Conservation (phyloP, 2,329 filamentous ascomycete genomes). For the Aspergillus tanneri region DNA sequence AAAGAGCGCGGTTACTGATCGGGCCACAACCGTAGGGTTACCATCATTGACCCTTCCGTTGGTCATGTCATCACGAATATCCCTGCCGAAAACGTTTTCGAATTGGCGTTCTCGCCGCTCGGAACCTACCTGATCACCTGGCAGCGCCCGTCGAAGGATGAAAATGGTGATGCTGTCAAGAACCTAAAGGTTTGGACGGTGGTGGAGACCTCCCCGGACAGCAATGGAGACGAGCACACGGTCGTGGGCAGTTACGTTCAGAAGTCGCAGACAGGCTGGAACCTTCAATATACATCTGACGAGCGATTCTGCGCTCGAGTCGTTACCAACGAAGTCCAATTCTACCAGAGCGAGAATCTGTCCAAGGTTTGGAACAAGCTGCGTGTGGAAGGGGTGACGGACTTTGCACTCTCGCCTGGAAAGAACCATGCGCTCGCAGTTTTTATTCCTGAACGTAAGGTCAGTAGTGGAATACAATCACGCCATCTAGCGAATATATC, state of each 20-base stretch:
- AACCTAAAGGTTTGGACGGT: constrained; percentile 97
- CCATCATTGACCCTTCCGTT: constrained; percentile 75
- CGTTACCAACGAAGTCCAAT: constrained; percentile 97
- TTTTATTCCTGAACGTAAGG: constrained; percentile 94
- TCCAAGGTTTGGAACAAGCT: constrained; percentile 92
- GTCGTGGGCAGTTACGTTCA: constrained; percentile 90
- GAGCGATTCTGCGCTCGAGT: constrained; percentile 89
- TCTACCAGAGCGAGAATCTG: constrained; percentile 86
- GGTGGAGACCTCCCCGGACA: constrained; percentile 61
- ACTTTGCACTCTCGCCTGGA: constrained; percentile 87
- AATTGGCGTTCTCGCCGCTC: constrained; percentile 88
- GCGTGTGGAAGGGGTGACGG: constrained; percentile 81
- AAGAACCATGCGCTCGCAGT: constrained; percentile 89
- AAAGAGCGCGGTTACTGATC: neutral
- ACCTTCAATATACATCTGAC: constrained; percentile 92
- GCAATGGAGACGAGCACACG: constrained; percentile 57
- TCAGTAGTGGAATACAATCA: constrained; percentile 42
- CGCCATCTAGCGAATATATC: neutral
- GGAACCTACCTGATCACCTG: constrained; percentile 95
- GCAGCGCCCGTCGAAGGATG: constrained; percentile 91
- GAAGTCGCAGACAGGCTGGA: constrained; percentile 94
- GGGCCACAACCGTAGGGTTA: constrained; percentile 59
- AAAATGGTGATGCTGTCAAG: constrained; percentile 87
- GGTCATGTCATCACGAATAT: constrained; percentile 74
- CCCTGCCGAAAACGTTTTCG: constrained; percentile 80